These are phyloP conservation scores for Nephelium lappaceum DNA, from an alignment of 345 rosid genomes.

Conservation along the genomic window DNA sequence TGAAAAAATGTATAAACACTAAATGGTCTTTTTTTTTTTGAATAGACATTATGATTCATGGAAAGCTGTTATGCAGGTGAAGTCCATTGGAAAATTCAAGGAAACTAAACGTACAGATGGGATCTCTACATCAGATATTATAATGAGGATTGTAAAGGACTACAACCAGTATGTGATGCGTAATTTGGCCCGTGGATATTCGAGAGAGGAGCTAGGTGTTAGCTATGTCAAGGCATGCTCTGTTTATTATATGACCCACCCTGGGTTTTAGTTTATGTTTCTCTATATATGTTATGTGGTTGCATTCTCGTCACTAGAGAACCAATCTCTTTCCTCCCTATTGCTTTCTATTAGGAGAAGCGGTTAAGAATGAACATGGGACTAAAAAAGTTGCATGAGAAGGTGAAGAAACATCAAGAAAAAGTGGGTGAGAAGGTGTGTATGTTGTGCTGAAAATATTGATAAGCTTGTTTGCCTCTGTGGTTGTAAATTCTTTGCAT, in stretches of 20 bases:
- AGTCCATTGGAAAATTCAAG: constrained; percentile 57
- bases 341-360: constrained; percentile 52
- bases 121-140: constrained; percentile 69
- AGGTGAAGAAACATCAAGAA: constrained; percentile 72
- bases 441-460: background rate
- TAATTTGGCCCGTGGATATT: constrained; percentile 68
- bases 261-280: background rate
- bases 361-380: constrained; percentile 65
- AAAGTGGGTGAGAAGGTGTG: constrained; percentile 45
- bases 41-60: background rate
- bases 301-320: background rate
- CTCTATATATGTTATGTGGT: too few species aligned
- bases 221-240: constrained; percentile 64
- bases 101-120: constrained; percentile 77
- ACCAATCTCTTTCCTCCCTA: background rate
- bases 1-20: too few species aligned
- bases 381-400: constrained; percentile 55
- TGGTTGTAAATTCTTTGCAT: background rate
- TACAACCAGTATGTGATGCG: constrained; percentile 74
- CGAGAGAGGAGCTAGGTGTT: constrained; percentile 70
- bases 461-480: too few species aligned
- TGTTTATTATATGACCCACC: background rate
- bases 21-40: background rate
- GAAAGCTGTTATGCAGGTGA: constrained; percentile 40
- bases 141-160: constrained; percentile 75